Evolutionary conservation across 202 grass and related monocot species (phyloP).

Genomic region (Dendrocalamus latiflorus): DNA sequence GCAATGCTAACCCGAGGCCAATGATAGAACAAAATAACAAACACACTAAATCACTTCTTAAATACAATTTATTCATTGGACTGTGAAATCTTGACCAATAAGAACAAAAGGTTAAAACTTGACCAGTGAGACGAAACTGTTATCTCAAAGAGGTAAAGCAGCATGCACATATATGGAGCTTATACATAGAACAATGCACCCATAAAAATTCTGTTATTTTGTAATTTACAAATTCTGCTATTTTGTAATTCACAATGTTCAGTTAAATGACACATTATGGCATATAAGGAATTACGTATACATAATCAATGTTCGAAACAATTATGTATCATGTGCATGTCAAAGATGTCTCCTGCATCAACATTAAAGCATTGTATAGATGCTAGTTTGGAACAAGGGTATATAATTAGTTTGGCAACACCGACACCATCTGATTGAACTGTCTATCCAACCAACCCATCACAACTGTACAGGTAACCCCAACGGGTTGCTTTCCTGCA

Average conservation of each 20-base stretch:
- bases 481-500: background rate
- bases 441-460: background rate
- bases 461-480: background rate
- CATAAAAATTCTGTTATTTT: background rate
- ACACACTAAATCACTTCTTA: constrained; percentile 14
- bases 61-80: background rate
- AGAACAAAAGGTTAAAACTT: background rate
- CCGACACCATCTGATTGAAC: background rate
- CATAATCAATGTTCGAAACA: background rate
- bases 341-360: constrained; percentile 4
- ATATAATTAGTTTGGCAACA: constrained; percentile 10
- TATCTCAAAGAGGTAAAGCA: background rate
- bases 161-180: background rate
- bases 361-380: constrained; percentile 18
- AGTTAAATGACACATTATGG: background rate
- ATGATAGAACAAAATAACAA: constrained; percentile 12
- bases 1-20: background rate
- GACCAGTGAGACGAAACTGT: background rate
- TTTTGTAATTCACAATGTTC: background rate
- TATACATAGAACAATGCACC: background rate
- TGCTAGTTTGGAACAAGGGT: background rate
- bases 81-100: background rate
- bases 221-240: background rate
- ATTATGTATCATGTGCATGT: background rate
- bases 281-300: background rate